Percentiles rank a stretch among this genome's conserved stretches.
phyloP scores from a whole-genome alignment of 805 yeast species.

The Starmerella vaccinii region DNA sequence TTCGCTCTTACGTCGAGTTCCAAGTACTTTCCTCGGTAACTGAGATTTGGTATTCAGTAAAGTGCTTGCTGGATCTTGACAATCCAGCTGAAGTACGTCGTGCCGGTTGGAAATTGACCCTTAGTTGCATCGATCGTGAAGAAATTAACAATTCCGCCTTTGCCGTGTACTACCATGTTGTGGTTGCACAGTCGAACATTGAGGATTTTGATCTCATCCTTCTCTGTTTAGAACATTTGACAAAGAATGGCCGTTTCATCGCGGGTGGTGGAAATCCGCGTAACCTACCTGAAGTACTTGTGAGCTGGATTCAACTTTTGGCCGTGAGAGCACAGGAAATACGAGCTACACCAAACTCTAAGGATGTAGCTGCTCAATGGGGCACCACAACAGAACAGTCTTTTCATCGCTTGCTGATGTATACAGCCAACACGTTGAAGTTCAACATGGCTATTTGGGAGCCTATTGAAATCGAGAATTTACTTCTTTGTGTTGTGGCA shows the following conservation, averaged over 20 bases:
- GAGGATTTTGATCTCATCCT: slow-evolving; percentile 46
- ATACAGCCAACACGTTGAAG: slow-evolving; percentile 39
- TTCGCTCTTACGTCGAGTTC: slow-evolving; percentile 43
- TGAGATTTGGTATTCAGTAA: slow-evolving; percentile 65
- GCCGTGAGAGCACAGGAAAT: slow-evolving; percentile 29
- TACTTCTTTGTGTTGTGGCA: slow-evolving; percentile 33
- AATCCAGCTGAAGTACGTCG: slow-evolving; percentile 34
- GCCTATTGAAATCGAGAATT: slow-evolving; percentile 32
- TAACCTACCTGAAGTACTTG: slow-evolving; percentile 34
- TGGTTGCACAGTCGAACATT: slow-evolving; percentile 41
- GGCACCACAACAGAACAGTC: slow-evolving; percentile 27
- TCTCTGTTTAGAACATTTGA: slow-evolving; percentile 38
- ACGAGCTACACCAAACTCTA: slow-evolving; percentile 25
- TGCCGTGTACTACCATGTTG: slow-evolving; percentile 50
- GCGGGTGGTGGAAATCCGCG: slow-evolving; percentile 28
- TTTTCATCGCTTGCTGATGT: slow-evolving; percentile 31
- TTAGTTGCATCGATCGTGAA: slow-evolving; percentile 46
- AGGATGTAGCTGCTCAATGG: slow-evolving; percentile 26
- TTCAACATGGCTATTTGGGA: slow-evolving; percentile 40
- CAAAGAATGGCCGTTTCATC: slow-evolving; percentile 40
- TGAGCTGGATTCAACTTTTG: slow-evolving; percentile 32
- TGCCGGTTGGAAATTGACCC: slow-evolving; percentile 44
- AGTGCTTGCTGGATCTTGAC: slow-evolving; percentile 39
- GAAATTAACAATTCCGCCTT: slow-evolving; percentile 41
- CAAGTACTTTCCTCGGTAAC: slow-evolving; percentile 51